Base-by-base conservation (phyloP, 2,329 filamentous ascomycete genomes). In the Penicillium aurantiogriseum region DNA sequence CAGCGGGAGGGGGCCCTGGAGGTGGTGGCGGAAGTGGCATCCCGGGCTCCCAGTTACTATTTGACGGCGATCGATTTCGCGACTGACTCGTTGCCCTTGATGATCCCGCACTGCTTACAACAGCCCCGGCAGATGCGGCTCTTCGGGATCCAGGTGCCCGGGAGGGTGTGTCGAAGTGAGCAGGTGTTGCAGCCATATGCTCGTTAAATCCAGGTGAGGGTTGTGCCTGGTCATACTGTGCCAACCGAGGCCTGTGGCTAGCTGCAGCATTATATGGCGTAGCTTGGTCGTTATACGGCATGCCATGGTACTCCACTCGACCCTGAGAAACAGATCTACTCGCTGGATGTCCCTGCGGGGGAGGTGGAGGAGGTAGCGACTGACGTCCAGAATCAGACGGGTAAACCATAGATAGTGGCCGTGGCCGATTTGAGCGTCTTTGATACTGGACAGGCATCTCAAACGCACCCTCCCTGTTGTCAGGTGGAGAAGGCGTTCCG, bases 21-120 rank as follows among this genome's bases (percentile, higher is more conserved):
- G 78, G 78, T 10, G 78, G 78, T 36, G 77, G 77, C 29, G 78
- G 78, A 33, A 80, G 71, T 29, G 77, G 76, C 77, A 79, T 78
- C 21, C 77, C 77, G 21, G 75, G 74, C 47, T 69, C 72, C 78
- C 77, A 79, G 48, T 71, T 69, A 61, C 61, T 64, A 45, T 66
- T 67, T 39, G 69, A 69, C 10, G 72, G 72, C 19, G 72, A 73
- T 19, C 61, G 58, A 36, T 70, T 73, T 25, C 70, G 65, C n/a
- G 71, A 68, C 46, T 71, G 67, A 54, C 72, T 75, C 42, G 69
- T 64, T 19, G 69, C 61, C 43, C 68, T 68, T 29, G 72, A 73
- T 27, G 73, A 68, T 13, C 68, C 63, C 31, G 66, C 63, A 51
- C 69, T 74, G 29, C 67, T 70, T 17, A 74, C 72, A 36, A 76